These are phyloP conservation scores for Cystobasidium sp. DNA, from an alignment of 1,284 basidiomycete species.

Conservation along the genomic window DNA sequence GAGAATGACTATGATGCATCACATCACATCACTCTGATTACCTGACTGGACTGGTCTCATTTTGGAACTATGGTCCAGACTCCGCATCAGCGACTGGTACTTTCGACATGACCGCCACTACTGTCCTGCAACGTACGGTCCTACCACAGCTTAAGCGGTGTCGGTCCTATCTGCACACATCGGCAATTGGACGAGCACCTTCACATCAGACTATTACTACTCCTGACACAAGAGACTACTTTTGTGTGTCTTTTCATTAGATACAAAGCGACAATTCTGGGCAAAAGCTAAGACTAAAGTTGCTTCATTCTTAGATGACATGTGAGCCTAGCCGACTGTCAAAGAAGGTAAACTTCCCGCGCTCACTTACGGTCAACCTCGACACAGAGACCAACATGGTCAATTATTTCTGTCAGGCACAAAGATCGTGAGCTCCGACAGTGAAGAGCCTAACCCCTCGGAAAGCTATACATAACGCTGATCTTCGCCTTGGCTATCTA, in stretches of 20 bases:
- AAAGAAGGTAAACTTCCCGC: background rate
- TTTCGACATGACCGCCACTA: slow-evolving; percentile 7
- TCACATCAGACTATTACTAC: background rate
- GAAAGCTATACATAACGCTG: background rate
- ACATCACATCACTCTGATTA: no score
- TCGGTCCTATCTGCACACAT: background rate
- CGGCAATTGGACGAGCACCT: background rate
- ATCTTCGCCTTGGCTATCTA: background rate
- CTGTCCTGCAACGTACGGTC: background rate
- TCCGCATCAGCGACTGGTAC: background rate
- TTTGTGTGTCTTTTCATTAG: background rate
- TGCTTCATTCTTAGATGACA: slow-evolving; percentile 27
- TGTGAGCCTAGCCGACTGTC: slow-evolving; percentile 1
- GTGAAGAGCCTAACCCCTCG: background rate
- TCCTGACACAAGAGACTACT: slow-evolving; percentile 13
- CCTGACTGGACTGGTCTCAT: no score
- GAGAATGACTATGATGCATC: no score
- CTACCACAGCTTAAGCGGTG: slow-evolving; percentile 1
- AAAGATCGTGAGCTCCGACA: slow-evolving; percentile 42
- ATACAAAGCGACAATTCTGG: no score
- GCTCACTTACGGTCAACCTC: background rate
- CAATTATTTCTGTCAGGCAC: slow-evolving; percentile 56
- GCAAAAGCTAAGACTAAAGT: background rate
- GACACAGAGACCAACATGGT: slow-evolving; percentile 54
- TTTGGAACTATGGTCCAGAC: no score